Evolutionary conservation across 1,284 basidiomycete genomes (phyloP).

Genomic region (Leccinum variabile): DNA sequence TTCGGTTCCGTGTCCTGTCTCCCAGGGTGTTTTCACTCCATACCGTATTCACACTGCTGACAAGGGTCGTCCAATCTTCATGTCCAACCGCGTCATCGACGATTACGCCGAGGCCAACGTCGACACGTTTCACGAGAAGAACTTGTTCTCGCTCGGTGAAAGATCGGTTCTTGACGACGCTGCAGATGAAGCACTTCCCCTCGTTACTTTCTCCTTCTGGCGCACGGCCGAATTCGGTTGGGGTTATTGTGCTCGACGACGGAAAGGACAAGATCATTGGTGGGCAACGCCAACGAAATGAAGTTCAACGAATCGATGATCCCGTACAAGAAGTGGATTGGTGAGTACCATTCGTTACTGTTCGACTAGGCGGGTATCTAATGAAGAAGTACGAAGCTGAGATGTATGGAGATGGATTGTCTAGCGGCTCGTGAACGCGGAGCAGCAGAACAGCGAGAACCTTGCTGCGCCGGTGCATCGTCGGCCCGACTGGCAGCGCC

Average conservation of each 20-base stretch:
- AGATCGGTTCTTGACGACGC: conserved; percentile 59
- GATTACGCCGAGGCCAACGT: conserved; percentile 94
- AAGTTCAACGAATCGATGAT: conserved; percentile 99
- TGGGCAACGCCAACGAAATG: conserved; percentile 81
- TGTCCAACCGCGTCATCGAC: conserved; percentile 94
- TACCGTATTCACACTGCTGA: conserved; percentile 58
- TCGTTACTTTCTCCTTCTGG: conserved; percentile 42
- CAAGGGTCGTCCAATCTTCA: conserved; percentile 95
- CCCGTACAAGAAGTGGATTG: conserved; percentile 95
- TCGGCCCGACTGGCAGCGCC: conserved; percentile 42
- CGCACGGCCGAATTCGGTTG: neutral
- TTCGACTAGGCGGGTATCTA: neutral
- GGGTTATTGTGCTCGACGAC: conserved; percentile 63
- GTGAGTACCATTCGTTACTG: conserved; percentile 48
- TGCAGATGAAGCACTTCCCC: conserved; percentile 97
- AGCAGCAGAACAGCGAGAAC: conserved; percentile 11
- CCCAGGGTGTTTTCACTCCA: conserved; percentile 34
- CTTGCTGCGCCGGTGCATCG: neutral
- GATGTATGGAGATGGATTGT: neutral
- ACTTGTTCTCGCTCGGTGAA: conserved; percentile 79
- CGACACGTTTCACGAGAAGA: conserved; percentile 96
- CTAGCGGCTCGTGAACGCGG: neutral
- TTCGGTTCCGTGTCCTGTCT: conserved; percentile 69
- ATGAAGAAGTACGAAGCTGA: neutral
- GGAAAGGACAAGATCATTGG: conserved; percentile 95